phyloP scores from a whole-genome alignment of 148 eudicot genomes.

The Diospyros kaki region DNA sequence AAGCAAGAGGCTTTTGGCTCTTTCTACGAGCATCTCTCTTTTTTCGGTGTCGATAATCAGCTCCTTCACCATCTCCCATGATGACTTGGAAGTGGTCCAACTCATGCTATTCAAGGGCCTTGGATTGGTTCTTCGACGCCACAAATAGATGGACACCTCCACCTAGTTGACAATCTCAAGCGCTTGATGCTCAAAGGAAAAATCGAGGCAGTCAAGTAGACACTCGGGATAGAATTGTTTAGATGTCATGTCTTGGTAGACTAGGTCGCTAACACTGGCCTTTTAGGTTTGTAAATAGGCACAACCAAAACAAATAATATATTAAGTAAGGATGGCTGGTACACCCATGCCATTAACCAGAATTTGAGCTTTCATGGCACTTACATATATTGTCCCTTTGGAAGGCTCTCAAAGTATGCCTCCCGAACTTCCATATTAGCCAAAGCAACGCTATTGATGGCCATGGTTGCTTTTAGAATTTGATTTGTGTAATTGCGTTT shows the following conservation, averaged over 20 bases:
- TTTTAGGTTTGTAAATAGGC: no score
- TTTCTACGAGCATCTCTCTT: conserved; percentile 34
- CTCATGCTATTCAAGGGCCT: not conserved
- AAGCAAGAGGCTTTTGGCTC: not conserved
- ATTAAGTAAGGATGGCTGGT: no score
- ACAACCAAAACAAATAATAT: no score
- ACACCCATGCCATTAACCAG: no score
- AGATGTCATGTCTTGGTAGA: no score
- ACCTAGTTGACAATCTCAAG: not conserved
- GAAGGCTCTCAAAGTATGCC: conserved; percentile 49
- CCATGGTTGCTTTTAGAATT: conserved; percentile 69
- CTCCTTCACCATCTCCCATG: conserved; percentile 19
- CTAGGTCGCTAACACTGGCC: no score
- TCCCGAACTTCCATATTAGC: conserved; percentile 57
- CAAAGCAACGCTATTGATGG: conserved; percentile 45
- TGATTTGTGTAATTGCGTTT: conserved; percentile 55
- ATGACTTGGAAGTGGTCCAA: conserved; percentile 27
- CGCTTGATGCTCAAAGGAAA: not conserved
- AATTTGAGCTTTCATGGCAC: not conserved
- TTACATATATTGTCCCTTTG: conserved; percentile 35
- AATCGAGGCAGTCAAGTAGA: conserved; percentile 9
- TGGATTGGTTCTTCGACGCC: not conserved
- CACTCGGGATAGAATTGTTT: no score
- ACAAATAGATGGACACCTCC: not conserved
- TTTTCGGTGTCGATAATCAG: conserved; percentile 47